Percentiles rank a stretch among this genome's conserved stretches.
These are phyloP conservation scores for Lentinula boryana DNA, from an alignment of 768 basidiomycete species.

Conservation along the genomic window DNA sequence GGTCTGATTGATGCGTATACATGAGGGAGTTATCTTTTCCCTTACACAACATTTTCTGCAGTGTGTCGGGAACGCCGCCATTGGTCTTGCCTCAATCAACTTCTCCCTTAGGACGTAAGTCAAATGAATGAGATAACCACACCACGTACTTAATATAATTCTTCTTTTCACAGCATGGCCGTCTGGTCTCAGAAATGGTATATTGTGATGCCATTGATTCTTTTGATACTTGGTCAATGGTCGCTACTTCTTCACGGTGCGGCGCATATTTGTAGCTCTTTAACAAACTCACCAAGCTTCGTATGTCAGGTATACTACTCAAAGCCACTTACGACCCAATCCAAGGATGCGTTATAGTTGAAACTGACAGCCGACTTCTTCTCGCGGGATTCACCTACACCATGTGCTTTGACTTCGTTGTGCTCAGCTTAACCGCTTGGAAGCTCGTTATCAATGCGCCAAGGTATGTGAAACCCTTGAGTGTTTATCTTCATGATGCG, in stretches of 20 bases:
- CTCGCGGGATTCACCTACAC: conserved; percentile 68
- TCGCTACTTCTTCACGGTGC: conserved; percentile 63
- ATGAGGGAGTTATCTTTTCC: not conserved
- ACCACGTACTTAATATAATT: not conserved
- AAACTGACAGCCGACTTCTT: conserved; percentile 57
- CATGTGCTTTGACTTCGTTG: conserved; percentile 67
- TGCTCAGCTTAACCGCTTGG: conserved; percentile 54
- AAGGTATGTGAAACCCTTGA: conserved; percentile 42
- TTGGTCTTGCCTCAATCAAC: conserved; percentile 69
- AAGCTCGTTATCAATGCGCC: conserved; percentile 45
- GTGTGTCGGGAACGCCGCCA: conserved; percentile 57
- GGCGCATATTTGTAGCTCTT: conserved; percentile 2
- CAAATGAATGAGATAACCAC: not conserved
- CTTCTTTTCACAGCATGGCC: conserved; percentile 44
- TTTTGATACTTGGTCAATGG: conserved; percentile 67
- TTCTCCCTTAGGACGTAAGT: conserved; percentile 64
- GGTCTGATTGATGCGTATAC: not conserved
- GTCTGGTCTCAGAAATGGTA: conserved; percentile 61
- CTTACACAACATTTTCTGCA: not conserved
- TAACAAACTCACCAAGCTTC: not conserved
- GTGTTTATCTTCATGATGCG: conserved; percentile 17
- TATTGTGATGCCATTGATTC: conserved; percentile 45
- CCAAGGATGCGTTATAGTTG: conserved; percentile 49
- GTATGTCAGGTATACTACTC: conserved; percentile 46
- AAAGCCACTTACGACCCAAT: conserved; percentile 49